These are phyloP conservation scores for Jackrogersella minutella DNA, from an alignment of 495 filamentous ascomycete species.

Conservation along the genomic window DNA sequence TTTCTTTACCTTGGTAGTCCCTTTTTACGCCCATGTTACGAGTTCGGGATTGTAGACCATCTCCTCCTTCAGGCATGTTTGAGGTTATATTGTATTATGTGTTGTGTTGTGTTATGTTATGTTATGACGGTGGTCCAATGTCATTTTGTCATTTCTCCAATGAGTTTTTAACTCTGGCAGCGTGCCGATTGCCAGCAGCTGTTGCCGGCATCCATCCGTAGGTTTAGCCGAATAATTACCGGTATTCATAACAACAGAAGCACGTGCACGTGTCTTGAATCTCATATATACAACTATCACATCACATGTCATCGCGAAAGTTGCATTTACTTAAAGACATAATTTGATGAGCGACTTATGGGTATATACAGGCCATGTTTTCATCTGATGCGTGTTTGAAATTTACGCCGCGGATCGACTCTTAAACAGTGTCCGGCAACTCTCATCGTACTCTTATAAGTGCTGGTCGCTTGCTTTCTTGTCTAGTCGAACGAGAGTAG, in stretches of 20 bases:
- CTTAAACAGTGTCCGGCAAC: not conserved
- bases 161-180: too few relatives aligned
- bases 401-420: not conserved
- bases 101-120: too few relatives aligned
- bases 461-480: conserved; percentile 8
- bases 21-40: conserved; percentile 61
- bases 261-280: conserved; percentile 1
- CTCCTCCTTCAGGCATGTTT: conserved; percentile 42
- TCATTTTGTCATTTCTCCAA: too few relatives aligned
- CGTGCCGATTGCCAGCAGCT: not conserved
- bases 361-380: not conserved
- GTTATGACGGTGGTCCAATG: too few relatives aligned
- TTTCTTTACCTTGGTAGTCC: conserved; percentile 66
- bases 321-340: not conserved
- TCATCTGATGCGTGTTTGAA: not conserved
- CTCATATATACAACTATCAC: not conserved
- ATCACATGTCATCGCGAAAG: not conserved
- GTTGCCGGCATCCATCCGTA: not conserved
- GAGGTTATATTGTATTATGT: too few relatives aligned
- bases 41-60: conserved; percentile 40
- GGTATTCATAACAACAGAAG: conserved; percentile 4
- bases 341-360: not conserved
- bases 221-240: conserved; percentile 16
- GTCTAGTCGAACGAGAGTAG: too few relatives aligned
- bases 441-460: not conserved